phyloP scores from a whole-genome alignment of 305 asterid species.

The Solanum hybrid region DNA sequence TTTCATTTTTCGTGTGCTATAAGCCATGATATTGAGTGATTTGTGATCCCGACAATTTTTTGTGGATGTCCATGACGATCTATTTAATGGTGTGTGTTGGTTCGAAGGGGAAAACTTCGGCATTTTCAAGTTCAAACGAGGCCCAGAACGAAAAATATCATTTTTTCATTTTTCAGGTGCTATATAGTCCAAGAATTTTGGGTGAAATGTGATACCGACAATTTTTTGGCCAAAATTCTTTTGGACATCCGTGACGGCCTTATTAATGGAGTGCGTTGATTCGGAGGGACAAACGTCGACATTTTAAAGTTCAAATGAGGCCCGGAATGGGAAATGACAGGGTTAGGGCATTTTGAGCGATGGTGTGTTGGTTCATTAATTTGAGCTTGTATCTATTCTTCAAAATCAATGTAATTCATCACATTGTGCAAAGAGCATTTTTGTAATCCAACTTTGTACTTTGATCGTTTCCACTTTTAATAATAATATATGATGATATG shows the following conservation, averaged over 20 bases:
- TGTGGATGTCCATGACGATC: neutral
- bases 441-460: neutral
- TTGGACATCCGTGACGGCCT: neutral
- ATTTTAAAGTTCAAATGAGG: neutral
- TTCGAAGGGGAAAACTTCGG: neutral
- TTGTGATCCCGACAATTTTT: neutral
- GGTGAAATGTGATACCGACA: neutral
- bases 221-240: neutral
- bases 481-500: neutral
- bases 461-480: neutral
- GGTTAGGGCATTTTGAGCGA: neutral
- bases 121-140: neutral
- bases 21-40: neutral
- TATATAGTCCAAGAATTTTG: neutral
- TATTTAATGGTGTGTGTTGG: neutral
- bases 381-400: too few relatives aligned
- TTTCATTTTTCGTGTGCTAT: neutral
- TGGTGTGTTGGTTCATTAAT: too few relatives aligned
- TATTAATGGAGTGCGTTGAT: neutral
- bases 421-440: neutral
- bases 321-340: neutral
- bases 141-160: neutral
- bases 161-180: neutral
- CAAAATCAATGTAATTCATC: too few relatives aligned
- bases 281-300: neutral